These are phyloP conservation scores for Plasmodium adleri DNA, from an alignment of 169 alveolate species.

Conservation along the genomic window DNA sequence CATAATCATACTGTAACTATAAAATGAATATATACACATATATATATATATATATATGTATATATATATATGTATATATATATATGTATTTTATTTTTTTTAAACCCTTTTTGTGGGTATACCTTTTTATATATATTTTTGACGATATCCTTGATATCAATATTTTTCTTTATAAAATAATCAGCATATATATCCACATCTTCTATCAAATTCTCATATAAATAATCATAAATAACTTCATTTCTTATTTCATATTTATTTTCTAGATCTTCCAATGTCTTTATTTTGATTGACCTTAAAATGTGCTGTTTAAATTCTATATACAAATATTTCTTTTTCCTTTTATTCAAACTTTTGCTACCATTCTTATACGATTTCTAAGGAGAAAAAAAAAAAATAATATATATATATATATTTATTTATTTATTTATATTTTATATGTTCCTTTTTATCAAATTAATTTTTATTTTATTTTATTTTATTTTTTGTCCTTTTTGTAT, in stretches of 20 bases:
- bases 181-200: constrained; percentile 65
- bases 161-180: constrained; percentile 42
- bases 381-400: neutral
- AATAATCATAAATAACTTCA: constrained; percentile 31
- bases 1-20: constrained; percentile 66
- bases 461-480: constrained; percentile 7
- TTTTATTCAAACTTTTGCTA: constrained; percentile 32
- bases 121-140: constrained; percentile 37
- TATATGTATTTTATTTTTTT: neutral
- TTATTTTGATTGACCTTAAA: constrained; percentile 27
- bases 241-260: constrained; percentile 21
- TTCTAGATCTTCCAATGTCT: constrained; percentile 25
- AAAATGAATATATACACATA: neutral
- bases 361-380: constrained; percentile 29
- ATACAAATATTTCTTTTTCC: constrained; percentile 59
- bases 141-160: constrained; percentile 14
- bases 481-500: neutral
- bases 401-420: neutral
- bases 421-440: neutral
- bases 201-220: constrained; percentile 27
- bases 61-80: neutral
- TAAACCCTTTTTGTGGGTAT: neutral
- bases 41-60: neutral
- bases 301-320: constrained; percentile 58
- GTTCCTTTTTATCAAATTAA: neutral